phyloP scores from a whole-genome alignment of 2,329 filamentous ascomycete genomes.

The Pseudocercospora musae region DNA sequence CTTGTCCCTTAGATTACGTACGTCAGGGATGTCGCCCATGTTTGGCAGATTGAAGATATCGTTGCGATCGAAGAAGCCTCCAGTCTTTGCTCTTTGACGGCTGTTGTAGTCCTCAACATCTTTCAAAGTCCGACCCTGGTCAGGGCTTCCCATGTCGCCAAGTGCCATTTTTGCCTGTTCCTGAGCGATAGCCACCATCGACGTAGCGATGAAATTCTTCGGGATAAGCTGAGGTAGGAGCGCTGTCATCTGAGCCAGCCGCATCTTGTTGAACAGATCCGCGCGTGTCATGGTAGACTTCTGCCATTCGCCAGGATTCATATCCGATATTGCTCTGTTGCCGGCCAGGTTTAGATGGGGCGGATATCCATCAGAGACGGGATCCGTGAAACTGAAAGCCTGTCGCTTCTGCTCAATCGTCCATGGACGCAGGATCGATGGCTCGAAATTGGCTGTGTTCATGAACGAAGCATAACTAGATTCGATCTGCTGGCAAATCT shows the following conservation, averaged over 20 bases:
- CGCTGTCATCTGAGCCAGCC: conserved; percentile 28
- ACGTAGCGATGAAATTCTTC: conserved; percentile 17
- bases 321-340: conserved; percentile 21
- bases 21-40: conserved; percentile 34
- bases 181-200: conserved; percentile 2
- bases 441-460: conserved; percentile 24
- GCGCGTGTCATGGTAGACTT: conserved; percentile 9
- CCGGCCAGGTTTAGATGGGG: conserved; percentile 32
- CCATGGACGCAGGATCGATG: conserved; percentile 19
- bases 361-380: conserved; percentile 26
- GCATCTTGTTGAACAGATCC: conserved; percentile 30
- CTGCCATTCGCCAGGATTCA: conserved; percentile 15
- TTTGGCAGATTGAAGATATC: conserved; percentile 31
- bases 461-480: conserved; percentile 23
- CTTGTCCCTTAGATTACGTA: too few species aligned
- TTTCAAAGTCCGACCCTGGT: conserved; percentile 12
- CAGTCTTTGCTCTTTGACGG: conserved; percentile 9
- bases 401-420: conserved; percentile 20
- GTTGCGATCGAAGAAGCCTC: conserved; percentile 17
- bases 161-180: conserved; percentile 6
- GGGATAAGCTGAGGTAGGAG: conserved; percentile 25
- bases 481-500: conserved; percentile 23
- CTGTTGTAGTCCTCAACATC: conserved; percentile 17
- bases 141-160: conserved; percentile 17
- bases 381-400: conserved; percentile 22